Evolutionary conservation across 306 rosid species (phyloP).

Genomic region (Cicer pinnatifidum): DNA sequence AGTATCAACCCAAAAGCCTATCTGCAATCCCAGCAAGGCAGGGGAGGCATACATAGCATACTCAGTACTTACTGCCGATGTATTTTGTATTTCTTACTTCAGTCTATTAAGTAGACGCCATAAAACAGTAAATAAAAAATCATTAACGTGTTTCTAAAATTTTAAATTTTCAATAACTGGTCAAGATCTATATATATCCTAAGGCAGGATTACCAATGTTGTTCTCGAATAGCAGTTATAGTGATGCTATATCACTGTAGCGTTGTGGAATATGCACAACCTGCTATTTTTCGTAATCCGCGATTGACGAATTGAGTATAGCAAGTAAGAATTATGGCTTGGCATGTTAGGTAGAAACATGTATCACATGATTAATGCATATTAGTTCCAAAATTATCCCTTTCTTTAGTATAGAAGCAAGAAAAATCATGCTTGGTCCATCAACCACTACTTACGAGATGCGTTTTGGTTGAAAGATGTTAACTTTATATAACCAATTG

Average conservation of each 20-base stretch:
- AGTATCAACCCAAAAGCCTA: not conserved
- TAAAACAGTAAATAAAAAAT: not conserved
- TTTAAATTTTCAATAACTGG: not conserved
- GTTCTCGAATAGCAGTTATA: no score
- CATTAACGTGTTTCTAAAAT: not conserved
- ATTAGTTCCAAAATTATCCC: constrained; percentile 4
- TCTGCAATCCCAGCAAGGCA: constrained; percentile 8
- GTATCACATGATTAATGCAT: constrained; percentile 7
- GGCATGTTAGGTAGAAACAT: not conserved
- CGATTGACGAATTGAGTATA: not conserved
- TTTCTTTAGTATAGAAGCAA: constrained; percentile 35
- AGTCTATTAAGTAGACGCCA: not conserved
- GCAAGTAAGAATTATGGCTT: not conserved
- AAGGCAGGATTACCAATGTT: no score
- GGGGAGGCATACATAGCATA: not conserved
- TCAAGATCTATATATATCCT: not conserved
- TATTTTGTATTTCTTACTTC: not conserved
- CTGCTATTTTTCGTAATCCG: no score
- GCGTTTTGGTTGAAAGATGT: constrained; percentile 88
- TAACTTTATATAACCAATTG: constrained; percentile 87
- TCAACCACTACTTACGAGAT: constrained; percentile 63
- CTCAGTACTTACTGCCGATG: not conserved
- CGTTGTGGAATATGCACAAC: no score
- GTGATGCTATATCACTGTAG: no score
- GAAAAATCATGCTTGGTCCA: constrained; percentile 10